A percentile compares a stretch with the other conserved stretches of the same genome.
Evolutionary conservation across 805 yeast species (phyloP).

Genomic region (Kuraishia borneana): DNA sequence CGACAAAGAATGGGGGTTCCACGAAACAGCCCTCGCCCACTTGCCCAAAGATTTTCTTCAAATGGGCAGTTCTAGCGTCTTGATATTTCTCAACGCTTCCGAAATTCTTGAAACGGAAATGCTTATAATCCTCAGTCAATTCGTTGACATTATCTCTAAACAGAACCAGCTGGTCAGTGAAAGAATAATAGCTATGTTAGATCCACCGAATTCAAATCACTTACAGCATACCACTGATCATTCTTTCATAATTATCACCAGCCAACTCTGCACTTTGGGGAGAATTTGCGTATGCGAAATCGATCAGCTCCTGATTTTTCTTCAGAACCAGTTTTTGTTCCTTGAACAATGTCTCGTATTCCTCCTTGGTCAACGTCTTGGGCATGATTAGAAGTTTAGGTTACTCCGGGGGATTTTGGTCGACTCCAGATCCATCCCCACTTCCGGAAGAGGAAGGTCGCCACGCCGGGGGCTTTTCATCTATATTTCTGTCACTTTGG

Average conservation of each 20-base stretch:
- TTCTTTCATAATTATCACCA: conserved; percentile 34
- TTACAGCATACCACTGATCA: conserved; percentile 44
- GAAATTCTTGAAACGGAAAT: conserved; percentile 22
- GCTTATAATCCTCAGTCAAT: conserved; percentile 21
- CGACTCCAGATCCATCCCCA: too few relatives aligned
- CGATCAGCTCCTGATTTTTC: conserved; percentile 7
- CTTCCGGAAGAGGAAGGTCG: too few relatives aligned
- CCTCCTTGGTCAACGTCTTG: too few relatives aligned
- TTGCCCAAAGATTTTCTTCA: conserved; percentile 36
- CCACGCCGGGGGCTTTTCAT: too few relatives aligned
- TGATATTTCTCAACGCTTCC: conserved; percentile 16
- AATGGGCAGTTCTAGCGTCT: conserved; percentile 24
- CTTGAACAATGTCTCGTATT: neutral
- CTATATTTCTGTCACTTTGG: too few relatives aligned
- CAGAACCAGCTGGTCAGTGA: conserved; percentile 14
- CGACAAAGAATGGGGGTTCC: conserved; percentile 53
- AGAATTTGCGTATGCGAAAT: conserved; percentile 10
- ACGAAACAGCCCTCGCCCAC: conserved; percentile 27
- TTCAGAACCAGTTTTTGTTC: neutral
- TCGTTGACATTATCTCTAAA: conserved; percentile 24
- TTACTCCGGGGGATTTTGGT: too few relatives aligned
- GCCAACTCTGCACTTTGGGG: conserved; percentile 8
- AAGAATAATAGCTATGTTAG: conserved; percentile 13
- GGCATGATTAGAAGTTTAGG: too few relatives aligned
- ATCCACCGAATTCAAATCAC: conserved; percentile 18